phyloP scores from a whole-genome alignment of 2,329 filamentous ascomycete species.

The Curvularia sp. region DNA sequence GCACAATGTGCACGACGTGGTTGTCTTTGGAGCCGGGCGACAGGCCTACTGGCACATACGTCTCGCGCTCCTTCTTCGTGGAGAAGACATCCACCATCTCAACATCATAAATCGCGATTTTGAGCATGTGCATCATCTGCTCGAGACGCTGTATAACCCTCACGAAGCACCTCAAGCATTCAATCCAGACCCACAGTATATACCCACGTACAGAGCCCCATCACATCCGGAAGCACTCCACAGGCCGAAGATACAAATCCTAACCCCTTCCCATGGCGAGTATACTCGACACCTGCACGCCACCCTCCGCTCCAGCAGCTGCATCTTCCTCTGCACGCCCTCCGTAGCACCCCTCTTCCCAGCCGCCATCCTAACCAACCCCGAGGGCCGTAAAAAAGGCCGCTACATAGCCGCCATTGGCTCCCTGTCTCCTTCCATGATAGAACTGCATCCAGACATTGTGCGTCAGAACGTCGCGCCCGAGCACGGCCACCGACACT shows the following conservation, averaged over 20 bases:
- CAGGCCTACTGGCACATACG: slow-evolving; percentile 96
- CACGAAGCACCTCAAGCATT: slow-evolving; percentile 41
- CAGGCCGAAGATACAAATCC: slow-evolving; percentile 67
- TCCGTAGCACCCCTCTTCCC: slow-evolving; percentile 78
- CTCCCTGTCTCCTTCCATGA: slow-evolving; percentile 75
- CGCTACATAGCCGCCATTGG: slow-evolving; percentile 76
- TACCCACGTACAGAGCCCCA: slow-evolving; percentile 26
- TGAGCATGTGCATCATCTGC: slow-evolving; percentile 61
- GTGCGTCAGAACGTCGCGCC: slow-evolving; percentile 68
- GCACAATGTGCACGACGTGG: slow-evolving; percentile 73
- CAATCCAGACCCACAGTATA: slow-evolving; percentile 14
- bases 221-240: slow-evolving; percentile 27
- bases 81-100: slow-evolving; percentile 74
- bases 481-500: slow-evolving; percentile 62
- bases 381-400: slow-evolving; percentile 73
- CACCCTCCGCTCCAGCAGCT: slow-evolving; percentile 74
- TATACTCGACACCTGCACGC: slow-evolving; percentile 71
- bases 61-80: slow-evolving; percentile 76
- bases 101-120: slow-evolving; percentile 83
- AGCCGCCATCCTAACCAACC: slow-evolving; percentile 71
- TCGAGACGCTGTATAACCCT: slow-evolving; percentile 62
- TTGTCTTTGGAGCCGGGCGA: slow-evolving; percentile 85
- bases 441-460: slow-evolving; percentile 80
- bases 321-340: slow-evolving; percentile 89
- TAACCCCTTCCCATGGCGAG: slow-evolving; percentile 75